phyloP scores from a whole-genome alignment of 140 eudicot genomes.

The Anethum foeniculum region DNA sequence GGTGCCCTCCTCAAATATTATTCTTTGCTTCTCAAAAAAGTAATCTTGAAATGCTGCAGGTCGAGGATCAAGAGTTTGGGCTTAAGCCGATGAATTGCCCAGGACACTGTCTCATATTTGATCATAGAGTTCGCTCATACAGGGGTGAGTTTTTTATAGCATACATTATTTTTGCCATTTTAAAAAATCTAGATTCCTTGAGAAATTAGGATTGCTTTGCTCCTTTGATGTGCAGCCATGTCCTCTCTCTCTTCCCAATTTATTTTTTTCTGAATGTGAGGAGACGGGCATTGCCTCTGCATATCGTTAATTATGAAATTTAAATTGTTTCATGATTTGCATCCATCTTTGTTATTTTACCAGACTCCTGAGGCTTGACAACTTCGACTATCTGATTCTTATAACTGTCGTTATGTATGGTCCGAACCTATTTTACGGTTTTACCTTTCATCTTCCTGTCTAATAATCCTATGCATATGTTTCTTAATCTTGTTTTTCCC shows the following conservation, averaged over 20 bases:
- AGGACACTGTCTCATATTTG: slow-evolving; percentile 86
- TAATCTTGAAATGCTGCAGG: slow-evolving; percentile 32
- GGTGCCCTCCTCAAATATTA: neutral
- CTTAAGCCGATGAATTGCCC: slow-evolving; percentile 99
- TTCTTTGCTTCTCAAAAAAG: neutral
- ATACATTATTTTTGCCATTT: neutral
- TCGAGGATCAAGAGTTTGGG: slow-evolving; percentile 86
- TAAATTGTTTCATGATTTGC: neutral
- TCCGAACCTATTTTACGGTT: neutral
- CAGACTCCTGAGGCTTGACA: neutral
- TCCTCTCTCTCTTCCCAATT: too few species aligned
- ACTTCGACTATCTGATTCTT: neutral
- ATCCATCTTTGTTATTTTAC: neutral
- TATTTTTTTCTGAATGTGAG: neutral
- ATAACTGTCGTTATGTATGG: neutral
- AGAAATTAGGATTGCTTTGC: neutral
- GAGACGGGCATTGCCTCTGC: neutral
- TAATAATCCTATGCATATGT: neutral
- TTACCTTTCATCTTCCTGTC: neutral
- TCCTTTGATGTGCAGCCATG: neutral
- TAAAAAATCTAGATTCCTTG: neutral
- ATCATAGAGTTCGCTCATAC: slow-evolving; percentile 88
- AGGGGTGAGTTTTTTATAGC: slow-evolving; percentile 46
- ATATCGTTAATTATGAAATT: neutral
- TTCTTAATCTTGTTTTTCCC: neutral